Conservation (phyloP, 495 filamentous ascomycete species). For the Talaromyces wortmannii region DNA sequence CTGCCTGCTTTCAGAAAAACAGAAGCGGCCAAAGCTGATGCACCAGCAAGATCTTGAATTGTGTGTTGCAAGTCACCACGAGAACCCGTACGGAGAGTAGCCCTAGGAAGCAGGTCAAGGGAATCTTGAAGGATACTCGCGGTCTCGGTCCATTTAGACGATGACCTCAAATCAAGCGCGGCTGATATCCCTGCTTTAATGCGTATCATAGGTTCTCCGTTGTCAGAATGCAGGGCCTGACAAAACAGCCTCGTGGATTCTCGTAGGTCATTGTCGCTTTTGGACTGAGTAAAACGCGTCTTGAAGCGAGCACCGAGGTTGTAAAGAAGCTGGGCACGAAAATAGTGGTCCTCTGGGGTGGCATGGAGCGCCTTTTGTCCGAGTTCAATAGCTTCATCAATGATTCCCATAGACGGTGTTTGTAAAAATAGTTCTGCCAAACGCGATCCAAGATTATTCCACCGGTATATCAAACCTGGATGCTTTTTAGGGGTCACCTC, state of each 20-base stretch:
- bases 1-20: slow-evolving; percentile 10
- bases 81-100: slow-evolving; percentile 6
- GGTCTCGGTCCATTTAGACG: neutral
- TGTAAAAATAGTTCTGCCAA: neutral
- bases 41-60: slow-evolving; percentile 9
- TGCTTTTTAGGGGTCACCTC: slow-evolving; percentile 10
- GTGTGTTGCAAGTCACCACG: slow-evolving; percentile 13
- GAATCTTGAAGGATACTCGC: neutral
- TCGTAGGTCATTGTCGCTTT: neutral
- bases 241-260: neutral
- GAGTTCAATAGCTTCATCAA: neutral
- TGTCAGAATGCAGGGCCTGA: neutral
- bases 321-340: neutral
- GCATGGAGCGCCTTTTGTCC: neutral
- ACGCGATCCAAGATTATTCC: neutral
- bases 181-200: neutral
- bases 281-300: neutral
- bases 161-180: neutral
- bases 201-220: neutral
- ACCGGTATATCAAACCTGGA: neutral
- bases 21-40: slow-evolving; percentile 13
- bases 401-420: neutral
- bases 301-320: neutral
- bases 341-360: neutral
- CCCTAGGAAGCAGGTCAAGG: slow-evolving; percentile 10